phyloP scores from a whole-genome alignment of 2,329 filamentous ascomycete genomes.

The Penicillium thymicola region DNA sequence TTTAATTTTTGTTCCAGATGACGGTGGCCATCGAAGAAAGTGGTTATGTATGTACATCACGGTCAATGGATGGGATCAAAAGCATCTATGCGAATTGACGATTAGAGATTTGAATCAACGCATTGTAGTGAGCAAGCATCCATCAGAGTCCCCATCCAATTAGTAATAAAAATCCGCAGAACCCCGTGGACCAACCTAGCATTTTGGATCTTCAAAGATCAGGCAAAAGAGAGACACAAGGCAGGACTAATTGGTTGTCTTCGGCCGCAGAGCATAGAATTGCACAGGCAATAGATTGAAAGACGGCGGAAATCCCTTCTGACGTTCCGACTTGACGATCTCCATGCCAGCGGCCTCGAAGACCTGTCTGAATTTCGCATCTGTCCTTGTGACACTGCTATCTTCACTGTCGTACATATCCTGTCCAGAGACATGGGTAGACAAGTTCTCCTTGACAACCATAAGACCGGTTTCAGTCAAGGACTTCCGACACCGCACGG shows the following conservation, averaged over 20 bases:
- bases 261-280: constrained; percentile 70
- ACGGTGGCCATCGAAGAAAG: neutral
- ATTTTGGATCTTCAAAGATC: neutral
- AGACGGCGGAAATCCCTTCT: constrained; percentile 65
- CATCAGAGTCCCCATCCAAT: neutral
- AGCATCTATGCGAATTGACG: neutral
- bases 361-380: constrained; percentile 66
- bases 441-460: constrained; percentile 78
- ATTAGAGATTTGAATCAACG: neutral
- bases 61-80: neutral
- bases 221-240: neutral
- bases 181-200: neutral
- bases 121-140: neutral
- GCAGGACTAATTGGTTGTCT: neutral
- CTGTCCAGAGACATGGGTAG: constrained; percentile 47
- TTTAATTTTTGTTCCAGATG: neutral
- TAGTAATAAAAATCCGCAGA: neutral
- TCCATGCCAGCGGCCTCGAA: constrained; percentile 68
- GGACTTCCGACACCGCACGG: constrained; percentile 58
- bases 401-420: constrained; percentile 76
- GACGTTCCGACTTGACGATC: constrained; percentile 67
- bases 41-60: neutral
- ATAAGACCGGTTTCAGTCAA: constrained; percentile 51
- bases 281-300: constrained; percentile 67
- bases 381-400: constrained; percentile 72